Base-by-base conservation (phyloP, 1,284 basidiomycete species). In the Naganishia sp. region DNA sequence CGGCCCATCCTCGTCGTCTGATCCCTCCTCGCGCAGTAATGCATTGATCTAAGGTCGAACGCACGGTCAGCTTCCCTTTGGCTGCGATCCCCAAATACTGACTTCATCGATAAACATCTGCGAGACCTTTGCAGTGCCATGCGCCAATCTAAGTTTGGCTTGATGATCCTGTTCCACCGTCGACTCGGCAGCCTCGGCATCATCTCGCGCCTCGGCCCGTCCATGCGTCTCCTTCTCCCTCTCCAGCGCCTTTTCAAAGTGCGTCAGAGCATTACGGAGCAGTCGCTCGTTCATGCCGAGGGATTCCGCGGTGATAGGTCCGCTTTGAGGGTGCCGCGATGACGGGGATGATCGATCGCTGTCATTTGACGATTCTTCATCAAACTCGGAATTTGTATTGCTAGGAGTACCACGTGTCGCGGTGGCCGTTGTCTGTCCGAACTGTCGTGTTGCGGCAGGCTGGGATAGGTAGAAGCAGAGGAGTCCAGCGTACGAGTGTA, bases 401-500 rank as follows among this genome's bases (percentile, higher is more conserved):
- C 47, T 25, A 25, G 47, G 1, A 25, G 47, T 6, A 25, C n/a
- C 11, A 25, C 21, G 4, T 3, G 13, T 10, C 13, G 35, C 49
- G 10, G 13, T 1, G 3, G 35, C 6, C 32, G 35, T 39, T 10
- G 41, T n/a, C 17, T 41, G 17, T 7, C 32, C 39, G 47, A 61
- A 61, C 21, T 60, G 32, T 28, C 72, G 67, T n/a, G 63, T 39
- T 1, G 70, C 55, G 18, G 45, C 51, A 0, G 79, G 75, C 66
- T 81, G 80, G 6, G 81, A 79, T 25, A 82, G 73, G 61, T 76
- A 83, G 68, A 92, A 81, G 45, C 83, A 84, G 11, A 91, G 79
- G 67, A 94, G 78, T 2, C 90, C 92, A 3, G 91, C 91, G 71
- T 94, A 93, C 9, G 86, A 81, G 73, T 94, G 90, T 43, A 94